Evolutionary conservation across 1,284 basidiomycete species (phyloP), one percentile per base, ranked within the genome.

Genomic region (Amylostereum areolatum): DNA sequence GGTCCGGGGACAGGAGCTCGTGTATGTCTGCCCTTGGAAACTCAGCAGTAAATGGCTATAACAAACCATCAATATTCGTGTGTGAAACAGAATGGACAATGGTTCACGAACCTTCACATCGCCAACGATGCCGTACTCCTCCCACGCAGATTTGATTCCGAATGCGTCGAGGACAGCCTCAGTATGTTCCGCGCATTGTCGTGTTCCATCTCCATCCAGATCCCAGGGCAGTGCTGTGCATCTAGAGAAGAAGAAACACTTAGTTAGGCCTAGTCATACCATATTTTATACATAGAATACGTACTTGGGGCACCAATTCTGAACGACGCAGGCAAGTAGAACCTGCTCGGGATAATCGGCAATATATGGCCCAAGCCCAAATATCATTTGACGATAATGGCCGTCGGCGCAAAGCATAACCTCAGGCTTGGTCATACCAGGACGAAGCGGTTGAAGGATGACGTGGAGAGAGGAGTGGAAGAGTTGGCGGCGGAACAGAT

Each of bases 1-100:
- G 51, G 50, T 73, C 66, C 4, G 67, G 64, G 3, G 66, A 55
- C 0, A 71, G 33, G 2, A 66, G 51, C 10, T 62, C 54, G 52
- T 68, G 62, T 7, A 71, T 70, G 49, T 71, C 59, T 0, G 63
- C 61, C n/a, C 59, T 52, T 1, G 65, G 66, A 49, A 66, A 68
- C n/a, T 53, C 30, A 27, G 56, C 18, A 12, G 67, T 71, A 50
- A 70, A 71, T 5, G 68, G 69, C 64, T 65, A 11, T 43, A 31
- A 28, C 12, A 12, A n/a, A n/a, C n/a, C n/a, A n/a, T n/a, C n/a
- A n/a, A n/a, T n/a, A n/a, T n/a, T n/a, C n/a, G n/a, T n/a, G n/a
- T n/a, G n/a, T n/a, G n/a, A n/a, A n/a, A n/a, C n/a, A n/a, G n/a
- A n/a, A n/a, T n/a, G n/a, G n/a, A n/a, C n/a, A n/a, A n/a, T n/a